Evolutionary conservation across 192 early-diverging fungal species (phyloP), one percentile per base, ranked within the genome.

Genomic region (Bifiguratus adelaidae): DNA sequence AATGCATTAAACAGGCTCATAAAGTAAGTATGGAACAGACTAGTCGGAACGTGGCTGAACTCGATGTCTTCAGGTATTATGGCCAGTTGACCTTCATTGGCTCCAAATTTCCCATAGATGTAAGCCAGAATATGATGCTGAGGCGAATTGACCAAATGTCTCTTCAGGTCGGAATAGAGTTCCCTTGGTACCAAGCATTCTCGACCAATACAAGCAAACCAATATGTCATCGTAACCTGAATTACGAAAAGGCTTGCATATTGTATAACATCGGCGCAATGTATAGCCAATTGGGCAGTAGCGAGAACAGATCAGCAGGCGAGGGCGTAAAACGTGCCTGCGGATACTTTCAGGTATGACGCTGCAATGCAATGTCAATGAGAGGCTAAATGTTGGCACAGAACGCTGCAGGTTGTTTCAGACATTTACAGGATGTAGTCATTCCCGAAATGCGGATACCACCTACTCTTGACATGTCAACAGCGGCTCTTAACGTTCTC

Each of bases 61-160:
- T 52, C 20, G 3, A 19, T 19, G 11, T 11, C 13, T 41, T 32
- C 47, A 85, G 82, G 58, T 95, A 95, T 58, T 88, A 87, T 58
- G 88, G 76, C 1, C 92, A 95, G 59, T 70, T 95, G 19, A 76
- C 78, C 13, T 83, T 83, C 56, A 77, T 92, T 26, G 58, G 81
- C 33, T 75, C 81, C 40, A 95, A 92, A 62, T 95, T 95, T 47
- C 83, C 86, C 4, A 85, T 86, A 12, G 87, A 92, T 60, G 85
- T 87, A 70, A 52, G 77, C 30, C 21, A 12, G 2, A 3, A 25
- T 24, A 47, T 26, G 2, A 35, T 1, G 44, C 12, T 30, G 30
- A 30, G 12, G 35, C 25, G 24, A 16, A 30, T 16, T 16, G 11
- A 27, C 36, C 18, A 34, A n/a, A 41, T 23, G 11, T 24, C 27